Conservation (phyloP, 1,284 basidiomycete genomes). For the Heliocybe sulcata region DNA sequence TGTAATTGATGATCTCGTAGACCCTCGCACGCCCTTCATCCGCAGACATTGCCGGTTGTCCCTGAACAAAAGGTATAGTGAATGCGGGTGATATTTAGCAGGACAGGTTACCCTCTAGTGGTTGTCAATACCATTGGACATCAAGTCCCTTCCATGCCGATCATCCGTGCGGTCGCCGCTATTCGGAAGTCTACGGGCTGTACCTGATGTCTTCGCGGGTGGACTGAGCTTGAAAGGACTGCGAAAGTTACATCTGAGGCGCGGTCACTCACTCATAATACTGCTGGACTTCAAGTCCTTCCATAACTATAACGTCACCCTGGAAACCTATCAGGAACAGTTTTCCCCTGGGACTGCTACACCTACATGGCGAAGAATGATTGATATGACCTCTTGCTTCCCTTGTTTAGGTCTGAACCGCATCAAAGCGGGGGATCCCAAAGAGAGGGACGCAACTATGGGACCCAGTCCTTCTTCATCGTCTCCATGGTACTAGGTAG, state of each 20-base stretch:
- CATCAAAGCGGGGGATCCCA: slow-evolving; percentile 69
- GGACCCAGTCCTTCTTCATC: slow-evolving; percentile 66
- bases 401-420: slow-evolving; percentile 44
- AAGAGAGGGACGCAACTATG: slow-evolving; percentile 61
- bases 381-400: slow-evolving; percentile 31
- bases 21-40: no score
- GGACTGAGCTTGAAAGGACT: not conserved
- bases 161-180: slow-evolving; percentile 45
- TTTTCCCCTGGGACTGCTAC: not conserved
- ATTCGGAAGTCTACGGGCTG: slow-evolving; percentile 44
- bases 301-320: slow-evolving; percentile 75
- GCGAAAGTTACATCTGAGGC: not conserved
- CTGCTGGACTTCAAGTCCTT: slow-evolving; percentile 56
- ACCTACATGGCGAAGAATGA: slow-evolving; percentile 63
- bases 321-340: slow-evolving; percentile 17
- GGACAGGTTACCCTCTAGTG: no score
- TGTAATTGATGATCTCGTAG: no score
- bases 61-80: no score
- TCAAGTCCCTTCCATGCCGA: slow-evolving; percentile 18
- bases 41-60: no score
- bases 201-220: slow-evolving; percentile 34
- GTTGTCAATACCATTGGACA: no score
- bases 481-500: slow-evolving; percentile 65
- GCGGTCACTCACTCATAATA: slow-evolving; percentile 53
- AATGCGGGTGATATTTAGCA: no score